These are phyloP conservation scores for Buddleja alternifolia DNA, from an alignment of 257 asterid species.

Conservation along the genomic window DNA sequence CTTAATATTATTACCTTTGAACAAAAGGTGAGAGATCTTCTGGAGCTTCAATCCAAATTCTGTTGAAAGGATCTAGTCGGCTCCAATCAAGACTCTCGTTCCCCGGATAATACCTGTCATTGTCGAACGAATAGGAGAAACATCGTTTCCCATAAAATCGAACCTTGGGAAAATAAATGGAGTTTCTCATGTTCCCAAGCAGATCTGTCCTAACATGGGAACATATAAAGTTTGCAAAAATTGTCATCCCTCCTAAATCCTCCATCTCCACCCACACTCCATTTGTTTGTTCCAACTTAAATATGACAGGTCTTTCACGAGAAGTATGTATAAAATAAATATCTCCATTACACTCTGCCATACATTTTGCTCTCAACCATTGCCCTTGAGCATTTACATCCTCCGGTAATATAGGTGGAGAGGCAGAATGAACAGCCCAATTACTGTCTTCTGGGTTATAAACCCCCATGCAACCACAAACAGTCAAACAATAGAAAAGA, in stretches of 20 bases:
- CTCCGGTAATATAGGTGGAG: constrained; percentile 72
- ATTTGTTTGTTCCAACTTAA: constrained; percentile 58
- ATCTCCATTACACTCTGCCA: constrained; percentile 89
- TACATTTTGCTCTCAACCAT: constrained; percentile 90
- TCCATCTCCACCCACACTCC: constrained; percentile 74
- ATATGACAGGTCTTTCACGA: constrained; percentile 67
- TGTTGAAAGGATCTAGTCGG: constrained; percentile 71
- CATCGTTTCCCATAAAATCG: constrained; percentile 81
- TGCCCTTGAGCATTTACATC: constrained; percentile 54
- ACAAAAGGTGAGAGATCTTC: constrained; percentile 61
- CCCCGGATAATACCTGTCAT: constrained; percentile 71
- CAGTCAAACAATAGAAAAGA: constrained; percentile 53
- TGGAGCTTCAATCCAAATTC: constrained; percentile 91
- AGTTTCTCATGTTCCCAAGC: constrained; percentile 80
- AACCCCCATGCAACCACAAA: constrained; percentile 58
- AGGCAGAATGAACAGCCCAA: constrained; percentile 72
- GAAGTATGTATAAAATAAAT: constrained; percentile 71
- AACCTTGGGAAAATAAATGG: constrained; percentile 77
- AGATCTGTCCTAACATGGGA: constrained; percentile 77
- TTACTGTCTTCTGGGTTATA: constrained; percentile 51
- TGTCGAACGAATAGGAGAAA: constrained; percentile 64
- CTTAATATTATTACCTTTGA: constrained; percentile 38
- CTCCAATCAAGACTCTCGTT: constrained; percentile 84
- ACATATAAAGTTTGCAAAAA: constrained; percentile 83
- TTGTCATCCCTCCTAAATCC: constrained; percentile 63